Conservation (phyloP, 2,329 filamentous ascomycete genomes). For the Nothophaeocryptopus gaeumannii region DNA sequence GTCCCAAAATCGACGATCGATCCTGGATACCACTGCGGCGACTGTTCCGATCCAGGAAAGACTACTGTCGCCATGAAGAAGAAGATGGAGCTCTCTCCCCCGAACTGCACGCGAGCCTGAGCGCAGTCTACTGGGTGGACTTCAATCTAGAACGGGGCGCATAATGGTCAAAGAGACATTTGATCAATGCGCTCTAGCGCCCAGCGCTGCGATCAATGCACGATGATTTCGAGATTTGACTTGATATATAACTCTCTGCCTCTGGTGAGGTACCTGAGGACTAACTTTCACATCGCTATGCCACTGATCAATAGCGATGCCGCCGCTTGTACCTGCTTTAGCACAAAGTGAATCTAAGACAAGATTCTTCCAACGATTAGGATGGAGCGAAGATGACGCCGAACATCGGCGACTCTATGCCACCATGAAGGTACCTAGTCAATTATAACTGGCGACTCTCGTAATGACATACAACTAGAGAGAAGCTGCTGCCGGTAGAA, state of each 20-base stretch:
- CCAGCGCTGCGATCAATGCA: too few relatives aligned
- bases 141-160: too few relatives aligned
- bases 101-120: conserved; percentile 5
- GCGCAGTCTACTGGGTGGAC: conserved; percentile 1
- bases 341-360: conserved; percentile 46
- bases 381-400: conserved; percentile 37
- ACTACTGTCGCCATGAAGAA: neutral
- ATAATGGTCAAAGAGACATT: too few relatives aligned
- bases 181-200: too few relatives aligned
- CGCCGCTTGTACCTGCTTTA: conserved; percentile 25
- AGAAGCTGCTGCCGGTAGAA: conserved; percentile 40
- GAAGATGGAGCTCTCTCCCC: conserved; percentile 4
- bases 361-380: conserved; percentile 42
- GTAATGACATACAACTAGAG: conserved; percentile 27
- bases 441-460: neutral
- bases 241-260: too few relatives aligned
- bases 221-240: too few relatives aligned
- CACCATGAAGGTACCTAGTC: conserved; percentile 41
- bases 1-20: too few relatives aligned
- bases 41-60: conserved; percentile 4
- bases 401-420: conserved; percentile 38
- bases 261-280: too few relatives aligned
- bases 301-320: too few relatives aligned
- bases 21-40: neutral
- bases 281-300: conserved; percentile 26